Evolutionary conservation across 352 stramenopile species (phyloP).

Genomic region (Pythium diclinum): DNA sequence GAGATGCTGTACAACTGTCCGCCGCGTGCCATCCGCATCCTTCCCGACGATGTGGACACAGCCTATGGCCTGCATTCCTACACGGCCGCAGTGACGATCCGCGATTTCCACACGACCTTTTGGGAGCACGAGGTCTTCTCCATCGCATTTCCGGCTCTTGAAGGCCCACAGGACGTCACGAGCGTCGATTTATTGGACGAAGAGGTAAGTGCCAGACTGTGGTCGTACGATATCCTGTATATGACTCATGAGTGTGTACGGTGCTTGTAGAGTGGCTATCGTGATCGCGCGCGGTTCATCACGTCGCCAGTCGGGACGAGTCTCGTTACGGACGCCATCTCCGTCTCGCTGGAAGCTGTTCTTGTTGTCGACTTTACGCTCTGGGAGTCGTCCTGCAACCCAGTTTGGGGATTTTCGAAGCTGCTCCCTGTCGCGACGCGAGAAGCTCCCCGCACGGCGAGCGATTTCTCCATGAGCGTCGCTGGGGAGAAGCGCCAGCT

Average conservation of each 20-base stretch:
- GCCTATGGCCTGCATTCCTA: conserved; percentile 46
- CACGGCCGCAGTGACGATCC: conserved; percentile 44
- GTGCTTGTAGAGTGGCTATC: conserved; percentile 26
- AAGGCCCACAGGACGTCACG: background rate
- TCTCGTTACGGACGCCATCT: conserved; percentile 45
- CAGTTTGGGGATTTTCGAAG: conserved; percentile 48
- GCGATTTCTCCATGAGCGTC: conserved; percentile 31
- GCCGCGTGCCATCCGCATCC: conserved; percentile 31
- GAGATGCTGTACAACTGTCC: conserved; percentile 47
- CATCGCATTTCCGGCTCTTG: conserved; percentile 10
- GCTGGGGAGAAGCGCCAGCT: conserved; percentile 13
- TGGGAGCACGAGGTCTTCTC: conserved; percentile 55
- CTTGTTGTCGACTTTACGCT: conserved; percentile 53
- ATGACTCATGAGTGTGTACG: background rate
- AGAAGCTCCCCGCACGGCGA: background rate
- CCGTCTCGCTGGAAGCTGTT: conserved; percentile 34
- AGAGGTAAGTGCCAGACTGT: conserved; percentile 18
- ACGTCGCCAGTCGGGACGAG: conserved; percentile 21
- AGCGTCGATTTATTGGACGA: conserved; percentile 42
- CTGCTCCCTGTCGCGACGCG: conserved; percentile 25
- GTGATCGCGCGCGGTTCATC: conserved; percentile 40
- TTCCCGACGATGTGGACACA: conserved; percentile 38
- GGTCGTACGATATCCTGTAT: background rate
- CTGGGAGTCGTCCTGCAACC: conserved; percentile 46
- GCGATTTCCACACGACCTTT: conserved; percentile 37